phyloP scores from a whole-genome alignment of 108 stramenopile species.

The Craspedostauros australis region DNA sequence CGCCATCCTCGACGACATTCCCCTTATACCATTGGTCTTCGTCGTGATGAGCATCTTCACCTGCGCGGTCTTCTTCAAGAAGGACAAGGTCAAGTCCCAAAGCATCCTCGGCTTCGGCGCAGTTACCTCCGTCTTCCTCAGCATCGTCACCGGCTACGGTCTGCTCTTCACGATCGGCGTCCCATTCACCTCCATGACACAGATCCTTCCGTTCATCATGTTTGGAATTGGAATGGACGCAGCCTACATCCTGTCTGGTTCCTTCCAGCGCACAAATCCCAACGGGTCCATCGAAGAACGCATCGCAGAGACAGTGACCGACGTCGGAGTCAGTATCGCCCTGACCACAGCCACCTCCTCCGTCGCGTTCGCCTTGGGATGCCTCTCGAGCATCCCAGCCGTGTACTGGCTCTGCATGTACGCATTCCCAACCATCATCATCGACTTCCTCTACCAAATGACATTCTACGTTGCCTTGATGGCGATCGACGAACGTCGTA shows the following conservation, averaged over 20 bases:
- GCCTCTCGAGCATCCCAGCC: constrained; percentile 12
- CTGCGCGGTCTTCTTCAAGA: constrained; percentile 7
- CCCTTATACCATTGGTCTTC: constrained; percentile 10
- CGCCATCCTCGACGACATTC: constrained; percentile 9
- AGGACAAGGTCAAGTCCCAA: constrained; percentile 9
- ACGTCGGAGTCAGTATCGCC: constrained; percentile 18
- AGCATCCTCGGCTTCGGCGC: constrained; percentile 6
- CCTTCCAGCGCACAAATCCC: constrained; percentile 5
- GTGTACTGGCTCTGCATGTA: constrained; percentile 20
- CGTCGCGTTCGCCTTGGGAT: constrained; percentile 20
- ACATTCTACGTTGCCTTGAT: constrained; percentile 22
- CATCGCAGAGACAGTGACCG: constrained; percentile 17
- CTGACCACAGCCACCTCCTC: constrained; percentile 23
- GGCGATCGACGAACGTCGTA: constrained; percentile 16
- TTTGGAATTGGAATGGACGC: constrained; percentile 31
- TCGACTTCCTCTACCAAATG: constrained; percentile 11
- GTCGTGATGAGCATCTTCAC: constrained; percentile 14
- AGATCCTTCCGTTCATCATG: constrained; percentile 17
- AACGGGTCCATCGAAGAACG: constrained; percentile 5
- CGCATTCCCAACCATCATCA: constrained; percentile 11
- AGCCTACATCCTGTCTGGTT: constrained; percentile 19
- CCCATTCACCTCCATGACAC: constrained; percentile 15
- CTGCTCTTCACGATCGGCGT: constrained; percentile 10
- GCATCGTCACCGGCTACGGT: constrained; percentile 15
- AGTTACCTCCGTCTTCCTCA: constrained; percentile 1